phyloP scores from a whole-genome alignment of 371 early-diverging fungal species.

The Rhizopus microsporus region DNA sequence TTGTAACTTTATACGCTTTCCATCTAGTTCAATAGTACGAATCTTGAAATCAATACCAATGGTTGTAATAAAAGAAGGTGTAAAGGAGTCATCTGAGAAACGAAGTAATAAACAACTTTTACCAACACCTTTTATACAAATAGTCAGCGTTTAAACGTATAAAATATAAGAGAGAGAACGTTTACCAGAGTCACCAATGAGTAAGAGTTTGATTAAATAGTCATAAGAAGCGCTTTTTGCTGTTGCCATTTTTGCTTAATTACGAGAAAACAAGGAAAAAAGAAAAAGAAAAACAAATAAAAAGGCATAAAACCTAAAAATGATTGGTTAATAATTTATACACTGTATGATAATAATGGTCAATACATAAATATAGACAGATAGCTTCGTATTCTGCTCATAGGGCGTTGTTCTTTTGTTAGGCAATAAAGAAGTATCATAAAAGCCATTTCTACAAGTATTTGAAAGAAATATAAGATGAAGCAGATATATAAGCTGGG shows the following conservation, averaged over 20 bases:
- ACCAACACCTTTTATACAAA: conserved; percentile 76
- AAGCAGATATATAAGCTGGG: too few species aligned
- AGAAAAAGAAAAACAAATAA: not conserved
- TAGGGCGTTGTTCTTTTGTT: too few species aligned
- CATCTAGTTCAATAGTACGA: conserved; percentile 97
- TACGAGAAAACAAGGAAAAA: not conserved
- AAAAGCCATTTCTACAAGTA: too few species aligned
- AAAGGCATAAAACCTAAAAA: not conserved
- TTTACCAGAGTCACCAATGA: conserved; percentile 99
- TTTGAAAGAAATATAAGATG: too few species aligned
- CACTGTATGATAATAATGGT: too few species aligned
- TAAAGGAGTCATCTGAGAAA: conserved; percentile 98
- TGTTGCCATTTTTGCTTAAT: conserved; percentile 62
- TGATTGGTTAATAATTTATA: too few species aligned
- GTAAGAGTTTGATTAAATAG: conserved; percentile 98
- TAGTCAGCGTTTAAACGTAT: not conserved
- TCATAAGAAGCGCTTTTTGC: conserved; percentile 91
- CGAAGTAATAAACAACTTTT: conserved; percentile 97
- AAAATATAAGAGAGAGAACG: not conserved
- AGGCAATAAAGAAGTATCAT: too few species aligned
- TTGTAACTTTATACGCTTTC: conserved; percentile 99
- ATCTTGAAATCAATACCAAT: conserved; percentile 99
- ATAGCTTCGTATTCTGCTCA: too few species aligned
- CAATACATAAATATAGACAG: too few species aligned
- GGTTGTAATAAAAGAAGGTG: conserved; percentile 96